Evolutionary conservation across 2,329 filamentous ascomycete genomes (phyloP), one percentile per base, ranked within the genome.

Genomic region (Pseudocercospora fuligena): DNA sequence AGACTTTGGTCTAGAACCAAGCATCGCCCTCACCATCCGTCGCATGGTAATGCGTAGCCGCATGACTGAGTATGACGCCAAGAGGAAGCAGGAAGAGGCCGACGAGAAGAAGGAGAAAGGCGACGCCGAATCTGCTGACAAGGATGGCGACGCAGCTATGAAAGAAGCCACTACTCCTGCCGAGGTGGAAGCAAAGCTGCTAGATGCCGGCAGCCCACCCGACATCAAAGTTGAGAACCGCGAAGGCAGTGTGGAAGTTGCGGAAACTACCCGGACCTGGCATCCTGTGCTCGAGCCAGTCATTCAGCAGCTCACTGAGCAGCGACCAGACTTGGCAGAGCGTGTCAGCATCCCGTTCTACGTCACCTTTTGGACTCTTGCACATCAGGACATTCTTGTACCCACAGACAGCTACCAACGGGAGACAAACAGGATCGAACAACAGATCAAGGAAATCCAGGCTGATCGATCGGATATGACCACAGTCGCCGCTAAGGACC

Each of bases 321-420:
- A 86, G 0, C 77, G 92, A 11, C 79, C 86, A 1, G 85, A 88
- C 7, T 86, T 89, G 5, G 93, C 90, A 84, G 82, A 87, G 11
- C 87, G 87, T 59, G 86, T 97, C 60, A 93, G 89, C 51, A 85
- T 93, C 0, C 89, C 92, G 31, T 94, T 97, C 77, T 97, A 93
- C 75, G 88, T 92, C 51, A 92, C 91, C 0, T 99, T 99, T 80
- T 99, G 95, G 95, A 90, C 94, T 60, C 84, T 97, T 12, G 90
- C 93, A 29, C 86, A 96, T 2, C 89, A 91, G 54, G 94, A 99
- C 76, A 83, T 97, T 65, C 87, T 88, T 64, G 89, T 94, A 69
- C 92, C 92, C 0, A 88, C 88, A 68, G 86, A 88, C 36, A 91
- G 90, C 67, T 99, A 99, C 76, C 86, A 91, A 57, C 86, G 88